Base-by-base conservation (phyloP, 805 yeast genomes). In the Monosporozyma solicola region DNA sequence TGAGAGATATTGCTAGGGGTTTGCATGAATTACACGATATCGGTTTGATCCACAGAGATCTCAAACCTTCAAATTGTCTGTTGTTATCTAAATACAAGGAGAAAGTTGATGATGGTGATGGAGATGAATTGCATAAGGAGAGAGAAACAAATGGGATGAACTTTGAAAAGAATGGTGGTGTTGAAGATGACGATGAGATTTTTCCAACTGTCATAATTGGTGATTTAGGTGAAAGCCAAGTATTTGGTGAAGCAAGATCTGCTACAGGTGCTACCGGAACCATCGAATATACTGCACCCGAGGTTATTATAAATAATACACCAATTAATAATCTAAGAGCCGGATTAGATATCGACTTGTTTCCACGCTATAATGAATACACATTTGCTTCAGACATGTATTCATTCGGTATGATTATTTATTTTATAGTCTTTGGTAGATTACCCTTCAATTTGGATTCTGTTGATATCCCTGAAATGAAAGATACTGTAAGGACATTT, bases 241-340 rank as follows among this genome's bases (percentile, higher is more conserved):
- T 85, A 57, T 83, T 84, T 51, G 89, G 92, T 13, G 80, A 77
- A 25, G 68, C 65, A 44, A 72, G 90, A 48, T 74, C 75, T 9
- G 83, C 91, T 1, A 83, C 90, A 5, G 97, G 97, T 0, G 79
- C 83, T 45, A 90, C 97, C 0, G 97, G 97, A 0, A 90, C 97
- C 0, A 62, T 89, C 7, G 97, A 89, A 61, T 90, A 82, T 60
- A 83, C 89, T 22, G 96, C 96, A 0, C 97, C 97, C 0, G 96
- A 89, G 59, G 73, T 87, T 10, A 75, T 88, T 59, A 52, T 48
- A 15, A 48, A 52, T 24, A 37, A 44, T 41, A 63, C 61, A 35
- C 64, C 48, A 3, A 20, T n/a, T 11, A 39, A 27, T 13, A 43
- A 35, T n/a, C 33, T 10, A 25, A 24, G 16, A 65, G 44, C 25